phyloP scores from a whole-genome alignment of 176 grass and related monocot species.

The Dendrocalamus sinicus region DNA sequence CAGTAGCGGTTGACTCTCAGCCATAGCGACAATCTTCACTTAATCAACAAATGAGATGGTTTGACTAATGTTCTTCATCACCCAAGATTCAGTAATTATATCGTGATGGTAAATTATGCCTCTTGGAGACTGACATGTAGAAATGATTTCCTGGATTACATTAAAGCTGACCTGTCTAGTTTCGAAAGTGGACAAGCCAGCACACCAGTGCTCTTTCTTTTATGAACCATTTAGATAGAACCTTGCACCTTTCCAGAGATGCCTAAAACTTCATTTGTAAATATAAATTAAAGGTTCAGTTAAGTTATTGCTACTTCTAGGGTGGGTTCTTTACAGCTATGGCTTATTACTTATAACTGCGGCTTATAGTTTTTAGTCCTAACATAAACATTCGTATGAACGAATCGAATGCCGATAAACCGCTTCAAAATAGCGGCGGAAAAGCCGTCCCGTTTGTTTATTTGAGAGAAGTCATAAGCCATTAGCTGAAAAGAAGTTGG shows the following conservation, averaged over 20 bases:
- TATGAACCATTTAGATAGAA: background rate
- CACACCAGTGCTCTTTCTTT: background rate
- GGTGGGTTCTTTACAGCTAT: too few relatives aligned
- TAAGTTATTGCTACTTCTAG: conserved; percentile 17
- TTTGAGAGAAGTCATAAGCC: too few relatives aligned
- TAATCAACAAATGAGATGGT: conserved; percentile 32
- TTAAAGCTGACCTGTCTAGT: conserved; percentile 31
- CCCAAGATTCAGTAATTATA: conserved; percentile 34
- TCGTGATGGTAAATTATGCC: conserved; percentile 31
- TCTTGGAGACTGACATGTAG: conserved; percentile 45
- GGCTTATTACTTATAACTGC: too few relatives aligned
- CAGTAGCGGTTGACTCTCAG: conserved; percentile 22
- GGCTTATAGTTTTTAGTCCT: too few relatives aligned
- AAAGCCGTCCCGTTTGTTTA: too few relatives aligned
- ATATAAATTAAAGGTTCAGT: conserved; percentile 9
- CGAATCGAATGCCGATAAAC: too few relatives aligned
- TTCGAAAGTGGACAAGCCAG: background rate
- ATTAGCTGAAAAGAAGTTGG: too few relatives aligned
- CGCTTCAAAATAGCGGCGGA: too few relatives aligned
- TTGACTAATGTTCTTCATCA: conserved; percentile 20
- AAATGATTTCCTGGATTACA: conserved; percentile 11
- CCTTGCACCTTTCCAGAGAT: conserved; percentile 10
- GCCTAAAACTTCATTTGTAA: conserved; percentile 31
- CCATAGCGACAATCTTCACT: conserved; percentile 31
- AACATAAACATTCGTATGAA: too few relatives aligned